These are phyloP conservation scores for Dendrobium nobile DNA, from an alignment of 106 monocot species.

Conservation along the genomic window DNA sequence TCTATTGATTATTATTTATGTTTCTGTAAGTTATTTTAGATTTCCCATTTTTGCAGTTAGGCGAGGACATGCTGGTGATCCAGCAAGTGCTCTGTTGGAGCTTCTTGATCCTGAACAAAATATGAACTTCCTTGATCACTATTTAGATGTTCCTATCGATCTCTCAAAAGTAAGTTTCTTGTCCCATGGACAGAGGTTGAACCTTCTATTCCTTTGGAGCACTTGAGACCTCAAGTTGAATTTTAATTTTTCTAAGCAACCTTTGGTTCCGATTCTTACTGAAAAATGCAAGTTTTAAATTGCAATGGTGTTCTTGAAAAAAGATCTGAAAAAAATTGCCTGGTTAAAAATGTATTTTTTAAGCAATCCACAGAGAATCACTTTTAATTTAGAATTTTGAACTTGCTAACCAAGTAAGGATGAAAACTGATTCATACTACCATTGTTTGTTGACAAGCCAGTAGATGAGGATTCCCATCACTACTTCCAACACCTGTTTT, in stretches of 20 bases:
- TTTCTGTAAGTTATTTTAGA: not conserved
- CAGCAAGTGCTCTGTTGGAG: slow-evolving; percentile 96
- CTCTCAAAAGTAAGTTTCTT: slow-evolving; percentile 64
- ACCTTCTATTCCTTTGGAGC: not conserved
- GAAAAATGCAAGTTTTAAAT: not conserved
- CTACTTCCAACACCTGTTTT: too few species aligned
- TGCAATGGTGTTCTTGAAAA: not conserved
- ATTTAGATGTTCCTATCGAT: slow-evolving; percentile 98
- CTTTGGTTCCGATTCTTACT: not conserved
- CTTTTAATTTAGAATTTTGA: not conserved
- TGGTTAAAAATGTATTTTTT: not conserved
- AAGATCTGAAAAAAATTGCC: not conserved
- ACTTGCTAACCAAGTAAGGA: too few species aligned
- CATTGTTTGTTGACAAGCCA: too few species aligned
- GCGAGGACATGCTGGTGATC: slow-evolving; percentile 96
- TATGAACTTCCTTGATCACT: slow-evolving; percentile 97
- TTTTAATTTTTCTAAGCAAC: not conserved
- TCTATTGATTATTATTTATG: not conserved
- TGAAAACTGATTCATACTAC: too few species aligned
- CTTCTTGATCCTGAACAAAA: slow-evolving; percentile 99
- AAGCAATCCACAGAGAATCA: not conserved
- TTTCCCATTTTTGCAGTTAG: slow-evolving; percentile 45
- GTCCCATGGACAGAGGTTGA: not conserved
- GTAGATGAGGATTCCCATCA: too few species aligned
- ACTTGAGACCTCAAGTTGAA: not conserved